These are phyloP conservation scores for Lodderomyces theae DNA, from an alignment of 1,139 yeast genomes.

Conservation along the genomic window DNA sequence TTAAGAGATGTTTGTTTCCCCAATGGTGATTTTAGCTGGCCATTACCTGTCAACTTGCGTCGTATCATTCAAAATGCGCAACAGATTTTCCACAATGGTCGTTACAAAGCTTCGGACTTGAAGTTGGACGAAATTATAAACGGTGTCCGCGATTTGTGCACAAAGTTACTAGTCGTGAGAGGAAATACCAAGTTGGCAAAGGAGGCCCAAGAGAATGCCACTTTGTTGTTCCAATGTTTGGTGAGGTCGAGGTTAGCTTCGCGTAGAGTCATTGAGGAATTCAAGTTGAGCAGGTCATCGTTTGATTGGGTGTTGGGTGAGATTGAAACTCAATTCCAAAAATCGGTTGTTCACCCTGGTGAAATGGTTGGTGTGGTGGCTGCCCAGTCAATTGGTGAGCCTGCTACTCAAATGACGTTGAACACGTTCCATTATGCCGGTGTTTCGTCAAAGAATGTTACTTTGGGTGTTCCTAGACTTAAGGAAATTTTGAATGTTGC, in stretches of 20 bases:
- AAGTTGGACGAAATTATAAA: conserved; percentile 75
- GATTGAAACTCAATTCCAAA: conserved; percentile 88
- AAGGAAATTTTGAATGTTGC: conserved; percentile 99
- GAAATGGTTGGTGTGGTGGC: conserved; percentile 99
- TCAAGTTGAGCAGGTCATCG: conserved; percentile 76
- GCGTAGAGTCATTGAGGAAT: conserved; percentile 90
- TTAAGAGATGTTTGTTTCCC: conserved; percentile 79
- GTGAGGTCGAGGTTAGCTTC: conserved; percentile 89
- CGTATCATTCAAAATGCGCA: conserved; percentile 97
- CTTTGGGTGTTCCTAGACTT: conserved; percentile 98
- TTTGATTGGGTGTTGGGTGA: conserved; percentile 97
- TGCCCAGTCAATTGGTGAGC: conserved; percentile 99
- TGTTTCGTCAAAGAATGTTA: conserved; percentile 98
- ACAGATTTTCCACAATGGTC: conserved; percentile 92
- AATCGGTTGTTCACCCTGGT: conserved; percentile 95
- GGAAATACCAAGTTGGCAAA: conserved; percentile 70
- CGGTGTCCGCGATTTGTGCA: conserved; percentile 70
- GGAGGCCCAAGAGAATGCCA: conserved; percentile 93
- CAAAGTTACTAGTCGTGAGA: conserved; percentile 71
- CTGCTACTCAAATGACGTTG: conserved; percentile 99
- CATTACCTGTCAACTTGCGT: conserved; percentile 93
- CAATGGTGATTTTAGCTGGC: conserved; percentile 96
- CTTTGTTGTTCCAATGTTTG: conserved; percentile 84
- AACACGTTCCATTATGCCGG: conserved; percentile 99
- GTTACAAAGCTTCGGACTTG: conserved; percentile 85